Conservation (phyloP, 2,329 filamentous ascomycete genomes). For the Neophaeococcomyces aloes region DNA sequence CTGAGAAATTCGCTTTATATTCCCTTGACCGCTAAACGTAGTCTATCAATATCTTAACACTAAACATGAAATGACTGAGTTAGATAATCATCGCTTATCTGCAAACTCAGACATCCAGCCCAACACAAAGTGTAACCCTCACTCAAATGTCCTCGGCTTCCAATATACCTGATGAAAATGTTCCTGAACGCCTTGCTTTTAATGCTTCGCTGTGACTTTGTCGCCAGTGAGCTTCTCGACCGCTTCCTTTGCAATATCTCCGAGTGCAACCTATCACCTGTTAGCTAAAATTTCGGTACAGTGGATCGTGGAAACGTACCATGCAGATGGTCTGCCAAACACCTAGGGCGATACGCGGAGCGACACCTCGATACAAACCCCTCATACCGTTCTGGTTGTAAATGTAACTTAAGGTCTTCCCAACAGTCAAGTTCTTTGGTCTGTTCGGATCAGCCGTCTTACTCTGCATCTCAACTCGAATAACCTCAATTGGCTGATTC, state of each 20-base stretch:
- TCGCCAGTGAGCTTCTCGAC: conserved; percentile 57
- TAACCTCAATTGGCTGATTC: conserved; percentile 99
- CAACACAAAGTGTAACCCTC: too few relatives aligned
- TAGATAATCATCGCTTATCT: too few relatives aligned
- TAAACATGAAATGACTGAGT: too few relatives aligned
- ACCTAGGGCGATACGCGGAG: conserved; percentile 85
- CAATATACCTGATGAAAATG: too few relatives aligned
- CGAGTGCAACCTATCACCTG: conserved; percentile 21
- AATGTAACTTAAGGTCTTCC: conserved; percentile 72
- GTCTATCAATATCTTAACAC: too few relatives aligned
- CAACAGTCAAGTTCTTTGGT: conserved; percentile 97
- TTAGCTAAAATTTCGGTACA: conserved; percentile 19
- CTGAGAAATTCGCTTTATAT: too few relatives aligned
- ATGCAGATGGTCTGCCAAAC: conserved; percentile 99
- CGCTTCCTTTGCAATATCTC: conserved; percentile 50
- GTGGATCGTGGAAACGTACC: conserved; percentile 95
- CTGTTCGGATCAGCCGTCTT: conserved; percentile 97
- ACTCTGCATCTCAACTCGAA: conserved; percentile 99
- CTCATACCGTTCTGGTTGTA: conserved; percentile 78
- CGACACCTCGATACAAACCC: conserved; percentile 91
- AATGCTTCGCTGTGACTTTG: conserved; percentile 54
- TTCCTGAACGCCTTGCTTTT: conserved; percentile 24
- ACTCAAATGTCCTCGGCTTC: too few relatives aligned
- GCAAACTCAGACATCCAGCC: too few relatives aligned
- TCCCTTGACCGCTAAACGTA: too few relatives aligned